These are phyloP conservation scores for Alternaria angustiovoidea DNA, from an alignment of 2,329 filamentous ascomycete genomes.

Conservation along the genomic window DNA sequence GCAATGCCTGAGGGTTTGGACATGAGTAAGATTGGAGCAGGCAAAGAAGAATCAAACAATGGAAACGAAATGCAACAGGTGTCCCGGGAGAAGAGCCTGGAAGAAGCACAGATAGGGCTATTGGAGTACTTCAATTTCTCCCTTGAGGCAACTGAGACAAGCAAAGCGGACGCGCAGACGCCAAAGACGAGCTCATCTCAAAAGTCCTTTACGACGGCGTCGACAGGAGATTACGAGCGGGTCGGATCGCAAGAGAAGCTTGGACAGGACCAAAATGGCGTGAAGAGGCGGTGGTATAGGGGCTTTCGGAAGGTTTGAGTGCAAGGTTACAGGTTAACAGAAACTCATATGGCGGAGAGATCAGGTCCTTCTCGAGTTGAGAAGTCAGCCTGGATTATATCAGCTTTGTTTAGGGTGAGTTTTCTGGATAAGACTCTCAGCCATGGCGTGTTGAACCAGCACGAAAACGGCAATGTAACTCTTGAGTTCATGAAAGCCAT, in stretches of 20 bases:
- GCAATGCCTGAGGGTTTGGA: constrained; percentile 11
- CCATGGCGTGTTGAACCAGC: neutral
- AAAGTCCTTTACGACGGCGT: constrained; percentile 6
- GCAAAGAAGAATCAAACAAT: neutral
- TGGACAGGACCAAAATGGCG: constrained; percentile 14
- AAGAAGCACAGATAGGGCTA: neutral
- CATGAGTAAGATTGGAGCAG: neutral
- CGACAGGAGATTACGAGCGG: constrained; percentile 7
- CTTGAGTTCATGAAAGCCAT: neutral
- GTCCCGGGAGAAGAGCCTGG: neutral
- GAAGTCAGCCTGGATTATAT: neutral
- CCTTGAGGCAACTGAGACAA: fast-evolving
- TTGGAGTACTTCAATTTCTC: neutral
- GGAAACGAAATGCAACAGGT: neutral
- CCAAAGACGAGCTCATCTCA: neutral
- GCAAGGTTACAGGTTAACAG: neutral
- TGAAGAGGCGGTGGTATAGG: constrained; percentile 22
- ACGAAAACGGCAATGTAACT: neutral
- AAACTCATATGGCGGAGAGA: too few species aligned
- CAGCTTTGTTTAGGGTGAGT: too few species aligned
- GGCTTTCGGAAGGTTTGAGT: constrained; percentile 8
- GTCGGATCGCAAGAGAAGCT: neutral
- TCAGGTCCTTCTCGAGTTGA: neutral
- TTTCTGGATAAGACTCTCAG: neutral
- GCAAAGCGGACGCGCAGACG: neutral